phyloP scores from a whole-genome alignment of 768 basidiomycete species.

The Pisolithus tinctorius region DNA sequence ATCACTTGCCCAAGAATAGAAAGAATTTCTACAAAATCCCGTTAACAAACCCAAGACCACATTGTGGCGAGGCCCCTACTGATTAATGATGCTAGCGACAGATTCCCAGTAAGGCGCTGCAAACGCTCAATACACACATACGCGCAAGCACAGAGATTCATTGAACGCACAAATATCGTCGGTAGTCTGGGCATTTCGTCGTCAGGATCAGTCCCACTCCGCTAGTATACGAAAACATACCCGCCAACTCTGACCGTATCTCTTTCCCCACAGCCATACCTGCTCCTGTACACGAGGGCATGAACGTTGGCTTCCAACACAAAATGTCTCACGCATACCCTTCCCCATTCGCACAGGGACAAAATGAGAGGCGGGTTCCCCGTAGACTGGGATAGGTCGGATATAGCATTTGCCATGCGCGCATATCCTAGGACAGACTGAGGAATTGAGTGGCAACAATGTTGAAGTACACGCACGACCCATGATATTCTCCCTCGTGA shows the following conservation, averaged over 20 bases:
- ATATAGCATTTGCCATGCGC: slow-evolving; percentile 56
- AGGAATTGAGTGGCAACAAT: not conserved
- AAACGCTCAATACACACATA: not conserved
- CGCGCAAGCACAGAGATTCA: not conserved
- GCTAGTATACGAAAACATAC: slow-evolving; percentile 26
- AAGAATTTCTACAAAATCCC: slow-evolving; percentile 45
- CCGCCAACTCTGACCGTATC: slow-evolving; percentile 60
- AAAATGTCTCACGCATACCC: slow-evolving; percentile 31
- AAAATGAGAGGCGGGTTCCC: slow-evolving; percentile 50
- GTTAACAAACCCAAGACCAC: not conserved
- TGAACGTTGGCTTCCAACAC: not conserved
- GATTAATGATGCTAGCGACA: slow-evolving; percentile 46
- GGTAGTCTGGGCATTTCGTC: slow-evolving; percentile 34
- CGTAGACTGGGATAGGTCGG: slow-evolving; percentile 37
- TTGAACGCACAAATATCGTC: slow-evolving; percentile 37
- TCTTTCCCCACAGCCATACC: slow-evolving; percentile 57
- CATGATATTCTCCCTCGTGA: slow-evolving; percentile 48
- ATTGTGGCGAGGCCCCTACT: slow-evolving; percentile 25
- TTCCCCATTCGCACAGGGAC: slow-evolving; percentile 69
- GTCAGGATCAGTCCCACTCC: not conserved
- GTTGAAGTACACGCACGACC: slow-evolving; percentile 35
- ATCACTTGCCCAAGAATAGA: slow-evolving; percentile 53
- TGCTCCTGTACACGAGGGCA: slow-evolving; percentile 35
- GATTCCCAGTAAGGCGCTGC: slow-evolving; percentile 44
- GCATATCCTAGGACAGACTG: slow-evolving; percentile 39